Conservation (phyloP, 2,329 filamentous ascomycete species). For the Tolypocladium ovalisporum region DNA sequence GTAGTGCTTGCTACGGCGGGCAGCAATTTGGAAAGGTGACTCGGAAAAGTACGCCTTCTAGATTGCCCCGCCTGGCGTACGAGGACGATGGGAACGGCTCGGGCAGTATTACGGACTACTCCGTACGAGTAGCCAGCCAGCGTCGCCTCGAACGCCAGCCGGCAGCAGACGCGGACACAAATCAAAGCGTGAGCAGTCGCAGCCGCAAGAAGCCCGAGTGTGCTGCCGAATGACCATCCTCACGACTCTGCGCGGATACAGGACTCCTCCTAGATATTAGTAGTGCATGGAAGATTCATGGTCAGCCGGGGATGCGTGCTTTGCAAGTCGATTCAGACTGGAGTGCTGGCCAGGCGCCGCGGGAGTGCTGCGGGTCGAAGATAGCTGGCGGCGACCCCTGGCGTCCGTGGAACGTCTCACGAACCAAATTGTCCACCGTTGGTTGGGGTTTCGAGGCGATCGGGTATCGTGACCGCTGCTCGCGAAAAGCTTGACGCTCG, state of each 20-base stretch:
- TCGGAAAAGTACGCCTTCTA: background rate
- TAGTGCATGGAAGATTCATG: no score
- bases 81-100: background rate
- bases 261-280: no score
- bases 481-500: background rate
- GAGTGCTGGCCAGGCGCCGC: background rate
- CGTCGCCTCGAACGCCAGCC: background rate
- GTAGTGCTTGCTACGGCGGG: background rate
- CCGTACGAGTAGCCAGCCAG: no score
- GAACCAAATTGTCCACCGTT: background rate
- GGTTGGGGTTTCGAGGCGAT: background rate
- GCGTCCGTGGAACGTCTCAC: background rate
- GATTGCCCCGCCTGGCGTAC: background rate
- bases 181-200: background rate
- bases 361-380: background rate
- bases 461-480: background rate
- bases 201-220: background rate
- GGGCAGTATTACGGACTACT: no score
- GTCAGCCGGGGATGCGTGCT: no score
- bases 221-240: background rate
- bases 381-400: background rate
- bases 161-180: background rate
- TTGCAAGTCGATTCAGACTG: no score
- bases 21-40: background rate
- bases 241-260: no score